Evolutionary conservation across 345 rosid genomes (phyloP).

Genomic region (Limnanthes douglasii): DNA sequence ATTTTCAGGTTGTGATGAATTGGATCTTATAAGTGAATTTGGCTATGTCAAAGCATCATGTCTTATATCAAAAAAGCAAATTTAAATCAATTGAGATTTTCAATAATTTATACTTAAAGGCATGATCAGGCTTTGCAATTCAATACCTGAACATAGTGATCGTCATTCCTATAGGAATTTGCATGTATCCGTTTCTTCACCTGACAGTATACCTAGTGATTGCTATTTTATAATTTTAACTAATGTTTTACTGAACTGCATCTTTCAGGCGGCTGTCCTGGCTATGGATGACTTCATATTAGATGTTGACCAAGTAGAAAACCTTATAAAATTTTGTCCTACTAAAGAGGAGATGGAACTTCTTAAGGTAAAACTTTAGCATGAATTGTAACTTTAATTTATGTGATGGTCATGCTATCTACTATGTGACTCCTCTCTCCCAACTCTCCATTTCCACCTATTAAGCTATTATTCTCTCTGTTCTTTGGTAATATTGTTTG

Average conservation of each 20-base stretch:
- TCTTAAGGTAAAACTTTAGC: slow-evolving; percentile 57
- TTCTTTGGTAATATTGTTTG: no score
- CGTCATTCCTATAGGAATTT: no score
- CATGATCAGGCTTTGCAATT: no score
- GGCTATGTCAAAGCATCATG: no score
- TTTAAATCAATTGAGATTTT: no score
- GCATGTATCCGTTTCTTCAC: no score
- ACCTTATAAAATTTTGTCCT: slow-evolving; percentile 95
- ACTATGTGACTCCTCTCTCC: not conserved
- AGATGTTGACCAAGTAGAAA: slow-evolving; percentile 96
- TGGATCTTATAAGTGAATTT: no score
- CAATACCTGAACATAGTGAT: no score
- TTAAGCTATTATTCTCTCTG: slow-evolving; percentile 3
- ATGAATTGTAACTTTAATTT: slow-evolving; percentile 6
- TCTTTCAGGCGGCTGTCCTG: slow-evolving; percentile 75
- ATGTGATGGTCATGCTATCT: slow-evolving; percentile 1
- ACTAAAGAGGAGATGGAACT: slow-evolving; percentile 99
- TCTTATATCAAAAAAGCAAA: no score
- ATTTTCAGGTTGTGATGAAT: no score
- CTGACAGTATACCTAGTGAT: no score
- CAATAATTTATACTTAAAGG: no score
- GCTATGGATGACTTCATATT: slow-evolving; percentile 88
- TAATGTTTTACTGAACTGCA: slow-evolving; percentile 7
- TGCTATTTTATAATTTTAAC: slow-evolving; percentile 2
- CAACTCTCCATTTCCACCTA: not conserved